Evolutionary conservation across 2,329 filamentous ascomycete genomes (phyloP).

Genomic region (Alternaria ethzedia): DNA sequence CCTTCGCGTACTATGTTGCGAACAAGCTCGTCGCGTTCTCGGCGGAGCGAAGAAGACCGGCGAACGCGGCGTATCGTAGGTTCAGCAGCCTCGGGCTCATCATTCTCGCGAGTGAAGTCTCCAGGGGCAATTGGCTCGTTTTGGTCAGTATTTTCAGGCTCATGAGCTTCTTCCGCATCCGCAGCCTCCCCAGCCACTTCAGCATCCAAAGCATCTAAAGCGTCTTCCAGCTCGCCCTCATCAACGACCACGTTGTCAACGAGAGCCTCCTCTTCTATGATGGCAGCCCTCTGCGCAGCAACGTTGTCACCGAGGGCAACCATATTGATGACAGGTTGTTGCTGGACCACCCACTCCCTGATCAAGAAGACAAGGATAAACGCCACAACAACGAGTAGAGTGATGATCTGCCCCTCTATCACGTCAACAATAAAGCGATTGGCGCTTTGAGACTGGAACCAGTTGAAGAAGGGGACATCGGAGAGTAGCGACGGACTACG

Average conservation of each 20-base stretch:
- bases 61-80: slow-evolving; percentile 19
- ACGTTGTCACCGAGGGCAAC: slow-evolving; percentile 50
- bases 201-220: neutral
- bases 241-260: slow-evolving; percentile 16
- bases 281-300: slow-evolving; percentile 31
- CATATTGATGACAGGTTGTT: slow-evolving; percentile 91
- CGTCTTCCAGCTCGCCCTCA: slow-evolving; percentile 12
- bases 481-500: slow-evolving; percentile 57
- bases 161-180: neutral
- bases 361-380: slow-evolving; percentile 98
- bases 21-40: slow-evolving; percentile 22
- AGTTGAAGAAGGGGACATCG: slow-evolving; percentile 62
- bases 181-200: slow-evolving; percentile 6
- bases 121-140: neutral
- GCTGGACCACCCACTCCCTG: slow-evolving; percentile 96
- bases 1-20: slow-evolving; percentile 24
- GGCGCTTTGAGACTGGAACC: slow-evolving; percentile 64
- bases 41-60: slow-evolving; percentile 21
- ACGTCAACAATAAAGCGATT: slow-evolving; percentile 84
- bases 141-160: neutral
- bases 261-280: slow-evolving; percentile 33
- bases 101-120: neutral
- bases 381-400: slow-evolving; percentile 84
- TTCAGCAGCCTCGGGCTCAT: slow-evolving; percentile 5
- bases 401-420: slow-evolving; percentile 93